Percentiles rank a stretch among this genome's conserved stretches.
phyloP scores from a whole-genome alignment of 495 filamentous ascomycete species.

The Penicillium subrubescens region DNA sequence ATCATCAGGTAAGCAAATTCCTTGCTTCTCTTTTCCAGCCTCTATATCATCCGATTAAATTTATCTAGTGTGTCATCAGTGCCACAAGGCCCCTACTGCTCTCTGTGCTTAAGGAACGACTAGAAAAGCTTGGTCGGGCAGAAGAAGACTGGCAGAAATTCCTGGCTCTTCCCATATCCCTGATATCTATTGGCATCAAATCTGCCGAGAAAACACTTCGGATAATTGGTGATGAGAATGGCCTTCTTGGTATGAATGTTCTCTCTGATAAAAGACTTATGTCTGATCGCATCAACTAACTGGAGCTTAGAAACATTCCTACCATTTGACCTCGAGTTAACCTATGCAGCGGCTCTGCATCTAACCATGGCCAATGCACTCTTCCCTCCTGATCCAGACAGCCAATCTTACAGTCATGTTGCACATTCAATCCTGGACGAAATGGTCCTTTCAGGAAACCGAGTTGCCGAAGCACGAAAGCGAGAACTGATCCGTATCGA shows the following conservation, averaged over 20 bases:
- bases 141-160: conserved; percentile 34
- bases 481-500: conserved; percentile 29
- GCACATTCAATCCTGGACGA: conserved; percentile 38
- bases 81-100: conserved; percentile 42
- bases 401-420: conserved; percentile 18
- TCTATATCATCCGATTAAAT: not conserved
- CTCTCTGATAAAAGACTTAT: not conserved
- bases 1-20: conserved; percentile 35
- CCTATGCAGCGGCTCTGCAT: conserved; percentile 37
- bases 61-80: conserved; percentile 37
- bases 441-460: conserved; percentile 38
- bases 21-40: not conserved
- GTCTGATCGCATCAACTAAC: not conserved
- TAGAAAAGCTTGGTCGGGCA: conserved; percentile 26
- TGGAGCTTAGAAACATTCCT: conserved; percentile 38
- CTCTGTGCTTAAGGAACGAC: conserved; percentile 35
- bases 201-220: conserved; percentile 40
- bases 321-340: conserved; percentile 42
- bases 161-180: conserved; percentile 27
- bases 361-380: conserved; percentile 35
- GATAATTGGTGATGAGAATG: conserved; percentile 34
- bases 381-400: conserved; percentile 27
- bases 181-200: conserved; percentile 40
- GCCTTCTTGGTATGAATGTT: conserved; percentile 32
- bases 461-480: conserved; percentile 32